Evolutionary conservation across 1,139 yeast species (phyloP).

Genomic region (Lodderomyces orthopsilosis): DNA sequence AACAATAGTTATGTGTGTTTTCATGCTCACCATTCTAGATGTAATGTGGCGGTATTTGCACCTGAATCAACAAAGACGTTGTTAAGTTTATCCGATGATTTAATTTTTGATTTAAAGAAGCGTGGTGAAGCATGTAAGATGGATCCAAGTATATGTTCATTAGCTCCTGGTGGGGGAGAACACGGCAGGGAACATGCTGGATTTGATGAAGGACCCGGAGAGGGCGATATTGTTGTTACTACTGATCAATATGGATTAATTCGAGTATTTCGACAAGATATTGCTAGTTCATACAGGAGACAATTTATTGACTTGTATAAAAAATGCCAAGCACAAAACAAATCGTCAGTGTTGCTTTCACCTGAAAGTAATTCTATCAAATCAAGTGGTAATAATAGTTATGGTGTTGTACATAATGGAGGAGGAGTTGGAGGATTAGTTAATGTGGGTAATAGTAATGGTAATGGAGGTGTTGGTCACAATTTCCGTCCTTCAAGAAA

Average conservation of each 20-base stretch:
- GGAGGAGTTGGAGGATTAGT: too few relatives aligned
- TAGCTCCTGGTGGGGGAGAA: constrained; percentile 13
- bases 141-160: constrained; percentile 8
- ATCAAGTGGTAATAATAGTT: neutral
- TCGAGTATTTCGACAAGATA: constrained; percentile 77
- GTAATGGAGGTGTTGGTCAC: neutral
- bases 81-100: constrained; percentile 72
- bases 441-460: too few relatives aligned
- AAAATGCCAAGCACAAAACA: constrained; percentile 9
- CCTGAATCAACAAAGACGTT: constrained; percentile 68
- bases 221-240: constrained; percentile 61
- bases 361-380: neutral
- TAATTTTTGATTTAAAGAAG: constrained; percentile 60
- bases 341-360: constrained; percentile 2
- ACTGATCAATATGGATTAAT: constrained; percentile 75
- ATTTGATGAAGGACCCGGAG: neutral
- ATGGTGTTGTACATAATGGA: neutral
- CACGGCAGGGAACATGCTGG: neutral
- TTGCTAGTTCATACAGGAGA: constrained; percentile 46
- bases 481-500: constrained; percentile 5
- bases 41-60: constrained; percentile 77
- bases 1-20: constrained; percentile 61
- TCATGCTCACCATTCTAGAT: constrained; percentile 72
- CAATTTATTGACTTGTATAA: constrained; percentile 17
- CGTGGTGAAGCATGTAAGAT: constrained; percentile 21